These are phyloP conservation scores for Oryza meyeriana DNA, from an alignment of 176 grass and related monocot species.

Conservation along the genomic window DNA sequence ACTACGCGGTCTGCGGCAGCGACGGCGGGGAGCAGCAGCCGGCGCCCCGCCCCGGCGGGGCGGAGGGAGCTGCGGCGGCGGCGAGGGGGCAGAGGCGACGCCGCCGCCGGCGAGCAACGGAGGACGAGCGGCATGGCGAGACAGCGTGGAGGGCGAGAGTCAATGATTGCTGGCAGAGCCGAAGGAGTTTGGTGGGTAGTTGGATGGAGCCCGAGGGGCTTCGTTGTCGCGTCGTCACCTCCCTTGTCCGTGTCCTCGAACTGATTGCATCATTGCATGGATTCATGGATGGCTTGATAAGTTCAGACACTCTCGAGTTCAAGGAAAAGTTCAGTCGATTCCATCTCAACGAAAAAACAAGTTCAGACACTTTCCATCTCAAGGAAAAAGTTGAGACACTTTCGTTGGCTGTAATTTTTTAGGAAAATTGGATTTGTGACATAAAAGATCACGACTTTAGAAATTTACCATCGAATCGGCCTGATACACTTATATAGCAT, in stretches of 20 bases:
- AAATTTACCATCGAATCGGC: too few relatives aligned
- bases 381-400: neutral
- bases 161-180: neutral
- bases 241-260: neutral
- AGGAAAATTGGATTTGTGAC: too few relatives aligned
- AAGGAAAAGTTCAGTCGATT: neutral
- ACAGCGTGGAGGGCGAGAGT: neutral
- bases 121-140: neutral
- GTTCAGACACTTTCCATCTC: neutral
- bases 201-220: neutral
- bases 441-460: too few relatives aligned
- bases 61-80: neutral
- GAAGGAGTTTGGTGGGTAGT: neutral
- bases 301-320: neutral
- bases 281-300: neutral
- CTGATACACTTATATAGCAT: too few relatives aligned
- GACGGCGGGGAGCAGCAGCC: neutral
- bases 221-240: neutral
- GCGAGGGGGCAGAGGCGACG: neutral
- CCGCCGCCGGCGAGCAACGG: neutral
- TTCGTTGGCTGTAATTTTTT: too few relatives aligned
- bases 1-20: slow-evolving; percentile 10
- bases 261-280: neutral
- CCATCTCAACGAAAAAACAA: too few relatives aligned
- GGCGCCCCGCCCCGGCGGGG: neutral